phyloP scores from a whole-genome alignment of 345 rosid species.

The Clausena lansium region DNA sequence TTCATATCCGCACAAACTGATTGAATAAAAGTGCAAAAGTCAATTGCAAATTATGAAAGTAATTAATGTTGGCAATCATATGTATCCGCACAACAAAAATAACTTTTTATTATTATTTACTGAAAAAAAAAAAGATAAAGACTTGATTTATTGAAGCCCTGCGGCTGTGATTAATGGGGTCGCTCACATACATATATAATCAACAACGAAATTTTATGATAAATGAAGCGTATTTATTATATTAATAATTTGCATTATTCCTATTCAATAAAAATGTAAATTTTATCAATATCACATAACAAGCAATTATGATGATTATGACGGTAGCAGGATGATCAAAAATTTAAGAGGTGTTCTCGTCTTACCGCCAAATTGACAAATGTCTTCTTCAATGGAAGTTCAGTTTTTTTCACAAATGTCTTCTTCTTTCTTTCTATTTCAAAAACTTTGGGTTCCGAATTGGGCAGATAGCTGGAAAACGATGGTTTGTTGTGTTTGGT shows the following conservation, averaged over 20 bases:
- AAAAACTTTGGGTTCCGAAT: not conserved
- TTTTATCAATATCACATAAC: not conserved
- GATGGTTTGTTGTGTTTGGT: slow-evolving; percentile 50
- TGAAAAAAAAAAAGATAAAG: too few relatives aligned
- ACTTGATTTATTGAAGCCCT: too few relatives aligned
- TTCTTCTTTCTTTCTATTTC: not conserved
- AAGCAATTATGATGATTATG: not conserved
- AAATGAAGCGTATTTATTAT: too few relatives aligned
- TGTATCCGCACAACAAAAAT: too few relatives aligned
- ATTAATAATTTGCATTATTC: not conserved
- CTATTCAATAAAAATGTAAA: not conserved
- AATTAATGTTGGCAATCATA: too few relatives aligned
- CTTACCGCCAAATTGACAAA: slow-evolving; percentile 8
- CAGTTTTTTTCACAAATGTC: not conserved
- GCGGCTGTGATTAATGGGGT: too few relatives aligned
- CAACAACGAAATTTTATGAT: not conserved
- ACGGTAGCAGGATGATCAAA: not conserved
- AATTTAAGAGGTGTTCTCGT: not conserved
- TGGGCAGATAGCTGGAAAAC: slow-evolving; percentile 28
- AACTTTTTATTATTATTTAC: too few relatives aligned
- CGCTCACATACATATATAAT: too few relatives aligned
- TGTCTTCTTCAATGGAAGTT: not conserved
- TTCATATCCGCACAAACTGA: too few relatives aligned
- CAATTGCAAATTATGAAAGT: too few relatives aligned
- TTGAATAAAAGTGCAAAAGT: too few relatives aligned